phyloP scores from a whole-genome alignment of 2,329 filamentous ascomycete species.

The Alternaria consortialis region DNA sequence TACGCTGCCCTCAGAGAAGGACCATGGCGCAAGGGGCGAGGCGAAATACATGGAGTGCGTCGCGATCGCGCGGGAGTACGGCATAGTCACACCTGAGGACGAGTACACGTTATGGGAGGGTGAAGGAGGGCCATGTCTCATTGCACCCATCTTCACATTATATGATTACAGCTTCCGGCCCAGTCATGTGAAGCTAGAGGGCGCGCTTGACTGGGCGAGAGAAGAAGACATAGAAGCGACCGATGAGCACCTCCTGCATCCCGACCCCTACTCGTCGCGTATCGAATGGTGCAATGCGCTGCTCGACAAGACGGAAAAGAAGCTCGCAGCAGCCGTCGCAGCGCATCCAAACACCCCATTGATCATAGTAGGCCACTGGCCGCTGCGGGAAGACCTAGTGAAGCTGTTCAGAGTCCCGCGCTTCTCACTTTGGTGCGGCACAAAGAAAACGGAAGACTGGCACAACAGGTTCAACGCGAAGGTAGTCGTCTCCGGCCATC shows the following conservation, averaged over 20 bases:
- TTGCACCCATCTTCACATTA: constrained; percentile 66
- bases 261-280: constrained; percentile 55
- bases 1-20: constrained; percentile 55
- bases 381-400: constrained; percentile 56
- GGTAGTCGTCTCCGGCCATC: constrained; percentile 58
- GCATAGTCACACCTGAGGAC: constrained; percentile 66
- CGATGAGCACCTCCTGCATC: constrained; percentile 57
- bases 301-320: constrained; percentile 52
- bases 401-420: constrained; percentile 54
- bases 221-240: constrained; percentile 58
- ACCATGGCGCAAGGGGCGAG: constrained; percentile 56
- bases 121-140: constrained; percentile 58
- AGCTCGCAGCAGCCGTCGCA: constrained; percentile 48
- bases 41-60: constrained; percentile 65
- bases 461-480: constrained; percentile 57
- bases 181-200: constrained; percentile 57
- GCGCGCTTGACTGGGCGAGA: constrained; percentile 58
- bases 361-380: constrained; percentile 59
- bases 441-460: constrained; percentile 58
- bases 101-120: constrained; percentile 64
- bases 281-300: constrained; percentile 58
- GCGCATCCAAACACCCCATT: constrained; percentile 47
- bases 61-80: constrained; percentile 60
- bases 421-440: constrained; percentile 59
- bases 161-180: constrained; percentile 69